Percentiles rank a stretch among this genome's conserved stretches.
phyloP scores from a whole-genome alignment of 2,329 filamentous ascomycete species.

The Magnaporthales sp. region DNA sequence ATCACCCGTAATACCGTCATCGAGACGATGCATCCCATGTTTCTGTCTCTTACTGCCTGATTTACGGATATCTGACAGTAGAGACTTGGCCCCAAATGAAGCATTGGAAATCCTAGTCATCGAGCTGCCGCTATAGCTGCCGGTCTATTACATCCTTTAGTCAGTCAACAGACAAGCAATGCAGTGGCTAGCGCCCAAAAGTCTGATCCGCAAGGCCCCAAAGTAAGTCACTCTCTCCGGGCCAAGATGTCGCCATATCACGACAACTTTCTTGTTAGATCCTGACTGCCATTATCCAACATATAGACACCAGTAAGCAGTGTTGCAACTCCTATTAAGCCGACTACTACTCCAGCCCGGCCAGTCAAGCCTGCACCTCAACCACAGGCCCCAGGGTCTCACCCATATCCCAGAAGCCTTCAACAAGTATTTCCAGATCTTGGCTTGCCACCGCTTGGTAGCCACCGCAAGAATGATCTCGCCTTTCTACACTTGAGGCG shows the following conservation, averaged over 20 bases:
- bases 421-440: not conserved
- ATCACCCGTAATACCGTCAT: not conserved
- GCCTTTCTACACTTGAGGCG: not conserved
- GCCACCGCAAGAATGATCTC: not conserved
- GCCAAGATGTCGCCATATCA: not conserved
- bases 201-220: not conserved
- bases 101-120: not conserved
- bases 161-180: not conserved
- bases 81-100: not conserved
- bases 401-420: not conserved
- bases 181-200: not conserved
- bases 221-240: not conserved
- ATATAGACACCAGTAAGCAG: not conserved
- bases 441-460: not conserved
- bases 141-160: not conserved
- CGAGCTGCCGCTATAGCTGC: not conserved
- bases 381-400: not conserved
- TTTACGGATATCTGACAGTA: not conserved
- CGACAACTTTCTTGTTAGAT: too few relatives aligned
- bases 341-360: not conserved
- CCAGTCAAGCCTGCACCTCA: not conserved
- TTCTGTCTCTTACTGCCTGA: too few relatives aligned
- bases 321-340: not conserved
- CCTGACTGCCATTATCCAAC: not conserved
- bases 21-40: not conserved